Evolutionary conservation across 352 stramenopile species (phyloP), one percentile per base, ranked within the genome.

Genomic region (Poterioochromonas sp.): DNA sequence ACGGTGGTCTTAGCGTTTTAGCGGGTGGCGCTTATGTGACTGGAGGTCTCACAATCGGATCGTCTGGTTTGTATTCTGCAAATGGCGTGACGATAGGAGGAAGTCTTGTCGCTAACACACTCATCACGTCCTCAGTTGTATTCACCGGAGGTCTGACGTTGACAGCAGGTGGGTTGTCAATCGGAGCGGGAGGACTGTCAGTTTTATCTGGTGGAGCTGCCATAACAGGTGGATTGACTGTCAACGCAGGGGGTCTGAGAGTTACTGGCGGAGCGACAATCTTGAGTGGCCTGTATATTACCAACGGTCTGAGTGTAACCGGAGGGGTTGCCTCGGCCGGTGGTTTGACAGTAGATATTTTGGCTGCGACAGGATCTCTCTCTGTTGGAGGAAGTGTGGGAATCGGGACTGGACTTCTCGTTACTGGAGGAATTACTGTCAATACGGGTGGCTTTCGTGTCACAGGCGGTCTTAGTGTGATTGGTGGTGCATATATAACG

Each of bases 251-350:
- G 1, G 73, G 73, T 34, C 20, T 78, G 49, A 5, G 12, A n/a
- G 53, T 79, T 29, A 34, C 32, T 41, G 73, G 73, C 35, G 73
- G 73, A 26, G 73, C 34, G 1, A 71, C 73, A 29, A 51, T 79
- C 47, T 44, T 51, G 49, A 35, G 5, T 58, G 35, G 53, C 2
- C 49, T 32, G n/a, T 37, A 53, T 29, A 29, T 54, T 58, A 47
- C 63, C 2, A 51, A 1, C 2, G 69, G 69, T 62, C 26, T 76
- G 3, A 65, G 5, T 32, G 69, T 76, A 12, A 76, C 8, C 8
- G 47, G 8, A 5, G 69, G 69, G 43, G 5, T 76, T n/a, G 15
- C 3, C 0, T 5, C 40, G 0, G 63, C 69, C n/a, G 69, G 69
- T 35, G 73, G 73, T n/a, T 22, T 79, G 3, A 40, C 73, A 29